Conservation (phyloP, 2,329 filamentous ascomycete genomes). For the Diatrype stigma region DNA sequence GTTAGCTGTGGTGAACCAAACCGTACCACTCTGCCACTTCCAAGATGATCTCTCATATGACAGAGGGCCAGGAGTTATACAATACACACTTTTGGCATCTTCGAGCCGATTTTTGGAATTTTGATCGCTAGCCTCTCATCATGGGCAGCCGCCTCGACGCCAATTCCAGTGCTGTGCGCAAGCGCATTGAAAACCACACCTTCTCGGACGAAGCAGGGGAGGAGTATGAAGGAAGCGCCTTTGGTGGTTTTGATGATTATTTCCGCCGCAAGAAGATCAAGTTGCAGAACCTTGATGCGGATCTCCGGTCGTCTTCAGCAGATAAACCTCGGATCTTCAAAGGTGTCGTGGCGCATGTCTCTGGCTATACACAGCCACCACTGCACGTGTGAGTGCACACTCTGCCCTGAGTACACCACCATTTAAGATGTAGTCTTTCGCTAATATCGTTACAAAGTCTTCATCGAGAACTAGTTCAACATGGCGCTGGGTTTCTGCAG, state of each 20-base stretch:
- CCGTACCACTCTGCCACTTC: neutral
- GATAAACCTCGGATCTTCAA: conserved; percentile 84
- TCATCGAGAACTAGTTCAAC: conserved; percentile 79
- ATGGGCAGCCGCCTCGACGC: conserved; percentile 62
- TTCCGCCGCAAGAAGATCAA: conserved; percentile 96
- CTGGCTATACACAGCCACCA: conserved; percentile 93
- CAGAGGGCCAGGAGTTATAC: conserved; percentile 12
- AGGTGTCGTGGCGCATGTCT: conserved; percentile 85
- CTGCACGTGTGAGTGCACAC: conserved; percentile 61
- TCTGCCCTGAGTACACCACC: neutral
- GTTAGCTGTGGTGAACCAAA: neutral
- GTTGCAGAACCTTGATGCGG: conserved; percentile 86
- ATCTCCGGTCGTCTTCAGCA: conserved; percentile 64
- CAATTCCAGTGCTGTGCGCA: conserved; percentile 58
- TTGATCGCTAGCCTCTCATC: conserved; percentile 10
- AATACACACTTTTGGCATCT: conserved; percentile 5
- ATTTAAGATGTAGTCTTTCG: neutral
- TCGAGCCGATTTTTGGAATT: neutral
- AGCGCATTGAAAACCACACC: conserved; percentile 59
- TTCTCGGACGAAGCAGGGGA: conserved; percentile 83
- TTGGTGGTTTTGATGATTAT: conserved; percentile 88
- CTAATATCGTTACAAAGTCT: conserved; percentile 44
- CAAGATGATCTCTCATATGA: conserved; percentile 15
- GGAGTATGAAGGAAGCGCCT: conserved; percentile 82
- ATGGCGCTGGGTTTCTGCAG: conserved; percentile 94